Conservation (phyloP, 163 green algal species). For the Smithsoniella earleae region DNA sequence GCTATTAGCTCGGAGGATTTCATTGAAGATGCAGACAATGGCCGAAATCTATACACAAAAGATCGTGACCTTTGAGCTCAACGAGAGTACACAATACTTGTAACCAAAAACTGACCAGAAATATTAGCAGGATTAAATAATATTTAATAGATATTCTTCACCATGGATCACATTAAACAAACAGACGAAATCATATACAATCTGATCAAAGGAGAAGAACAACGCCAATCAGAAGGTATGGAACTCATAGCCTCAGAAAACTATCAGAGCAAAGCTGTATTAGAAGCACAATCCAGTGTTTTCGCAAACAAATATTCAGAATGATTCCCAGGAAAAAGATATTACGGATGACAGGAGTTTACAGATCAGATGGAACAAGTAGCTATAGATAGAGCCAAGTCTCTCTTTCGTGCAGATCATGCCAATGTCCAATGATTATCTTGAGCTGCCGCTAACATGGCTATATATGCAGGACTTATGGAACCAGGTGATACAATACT, state of each 20-base stretch:
- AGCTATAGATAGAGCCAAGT: slow-evolving; percentile 82
- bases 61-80: too few species aligned
- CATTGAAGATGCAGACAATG: too few species aligned
- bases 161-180: too few species aligned
- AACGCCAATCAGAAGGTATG: too few species aligned
- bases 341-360: slow-evolving; percentile 98
- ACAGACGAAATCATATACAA: too few species aligned
- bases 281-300: slow-evolving; percentile 91
- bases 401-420: slow-evolving; percentile 84
- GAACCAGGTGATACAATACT: slow-evolving; percentile 98
- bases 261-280: slow-evolving; percentile 84
- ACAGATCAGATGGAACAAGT: slow-evolving; percentile 91
- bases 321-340: slow-evolving; percentile 85
- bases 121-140: too few species aligned
- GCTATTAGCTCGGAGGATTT: too few species aligned
- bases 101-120: too few species aligned
- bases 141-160: too few species aligned
- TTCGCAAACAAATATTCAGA: slow-evolving; percentile 99
- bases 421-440: slow-evolving; percentile 87
- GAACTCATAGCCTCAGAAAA: slow-evolving; percentile 99
- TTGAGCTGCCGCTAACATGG: slow-evolving; percentile 89
- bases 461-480: slow-evolving; percentile 92
- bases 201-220: too few species aligned
- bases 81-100: too few species aligned
- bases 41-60: too few species aligned